These are phyloP conservation scores for Sesbania bispinosa DNA, from an alignment of 306 rosid genomes.

Conservation along the genomic window DNA sequence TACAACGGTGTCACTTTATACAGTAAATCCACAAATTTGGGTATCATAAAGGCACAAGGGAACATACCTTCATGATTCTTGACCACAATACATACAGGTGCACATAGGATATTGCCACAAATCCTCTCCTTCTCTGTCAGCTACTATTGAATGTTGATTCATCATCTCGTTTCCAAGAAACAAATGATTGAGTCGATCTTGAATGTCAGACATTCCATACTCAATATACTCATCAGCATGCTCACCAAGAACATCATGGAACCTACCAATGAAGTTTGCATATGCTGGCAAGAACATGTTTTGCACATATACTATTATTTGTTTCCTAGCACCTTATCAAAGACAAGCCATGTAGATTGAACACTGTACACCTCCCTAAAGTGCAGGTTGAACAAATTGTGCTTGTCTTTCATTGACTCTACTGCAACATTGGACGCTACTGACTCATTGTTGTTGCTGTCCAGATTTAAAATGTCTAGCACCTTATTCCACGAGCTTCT, in stretches of 20 bases:
- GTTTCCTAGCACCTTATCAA: constrained; percentile 52
- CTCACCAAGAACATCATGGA: constrained; percentile 43
- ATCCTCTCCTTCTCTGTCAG: background rate
- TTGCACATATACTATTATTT: constrained; percentile 41
- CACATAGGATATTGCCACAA: background rate
- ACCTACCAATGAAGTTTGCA: constrained; percentile 47
- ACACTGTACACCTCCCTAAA: background rate
- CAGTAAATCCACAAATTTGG: no score
- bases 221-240: constrained; percentile 38
- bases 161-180: constrained; percentile 35
- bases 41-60: no score
- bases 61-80: no score
- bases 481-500: constrained; percentile 60
- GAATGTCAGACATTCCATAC: constrained; percentile 39
- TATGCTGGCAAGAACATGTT: constrained; percentile 54
- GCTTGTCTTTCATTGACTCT: constrained; percentile 50
- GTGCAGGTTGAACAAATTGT: constrained; percentile 29
- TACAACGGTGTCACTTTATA: no score
- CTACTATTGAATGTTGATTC: background rate
- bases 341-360: background rate
- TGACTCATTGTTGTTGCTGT: constrained; percentile 36
- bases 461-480: constrained; percentile 43
- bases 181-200: constrained; percentile 43
- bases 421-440: constrained; percentile 25
- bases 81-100: no score